Evolutionary conservation across 345 rosid species (phyloP), one percentile per base, ranked within the genome.

Genomic region (Odontarrhena argentea): DNA sequence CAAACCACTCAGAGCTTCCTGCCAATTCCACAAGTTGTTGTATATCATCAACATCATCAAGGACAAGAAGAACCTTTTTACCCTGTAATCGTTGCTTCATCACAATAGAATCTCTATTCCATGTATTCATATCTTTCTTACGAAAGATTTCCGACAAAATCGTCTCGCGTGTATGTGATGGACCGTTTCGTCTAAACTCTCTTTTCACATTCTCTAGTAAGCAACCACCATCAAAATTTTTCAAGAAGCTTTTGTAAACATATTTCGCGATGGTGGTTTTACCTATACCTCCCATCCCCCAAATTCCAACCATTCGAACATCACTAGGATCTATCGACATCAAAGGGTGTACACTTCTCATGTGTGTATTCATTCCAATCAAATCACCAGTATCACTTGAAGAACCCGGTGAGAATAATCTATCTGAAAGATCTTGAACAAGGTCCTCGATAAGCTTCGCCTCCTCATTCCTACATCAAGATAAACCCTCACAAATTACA

Each of bases 231-330:
- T 83, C 70, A 44, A 83, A 87, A 30, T 65, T 4, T 13, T 5
- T 45, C 6, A 73, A 71, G 15, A 78, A 63, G 24, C 44, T 4
- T 45, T 76, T 72, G 47, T 53, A 78, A 3, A 81, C 43, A 26
- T 67, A 74, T 53, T 65, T 68, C 10, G 93, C 84, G 3, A 83
- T 61, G 18, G 86, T 78, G 14, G 86, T 85, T 61, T 83, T 85
- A 0, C 91, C 91, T 6, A 79, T 71, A 3, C 91, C 86, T 12
- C 81, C 79, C 76, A 79, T 77, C 1, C 86, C 88, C 72, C 75
- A 71, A 11, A 84, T 67, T 8, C 86, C 86, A 9, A 79, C 8
- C 47, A 68, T 67, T 12, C 42, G 67, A 24, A 74, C 61, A 60
- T 74, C 79, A 4, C 6, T 8, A 6, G 37, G 15, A 0, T 37